These are phyloP conservation scores for Chrysanthemum seticuspe DNA, from an alignment of 129 eudicot species.

Conservation along the genomic window DNA sequence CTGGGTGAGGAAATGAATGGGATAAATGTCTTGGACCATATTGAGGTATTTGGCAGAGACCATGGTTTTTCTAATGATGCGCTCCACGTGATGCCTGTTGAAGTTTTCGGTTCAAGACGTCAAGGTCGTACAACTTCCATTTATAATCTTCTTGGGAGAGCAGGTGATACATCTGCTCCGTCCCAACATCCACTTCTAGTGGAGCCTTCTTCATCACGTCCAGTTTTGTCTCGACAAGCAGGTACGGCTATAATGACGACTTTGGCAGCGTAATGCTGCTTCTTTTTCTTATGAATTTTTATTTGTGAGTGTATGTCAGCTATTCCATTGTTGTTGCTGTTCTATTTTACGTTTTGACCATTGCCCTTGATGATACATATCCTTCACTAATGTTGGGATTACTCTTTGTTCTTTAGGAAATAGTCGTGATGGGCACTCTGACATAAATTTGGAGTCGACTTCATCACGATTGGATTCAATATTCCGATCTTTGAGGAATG, in stretches of 20 bases:
- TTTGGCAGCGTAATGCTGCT: too few relatives aligned
- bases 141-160: slow-evolving; percentile 84
- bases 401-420: slow-evolving; percentile 39
- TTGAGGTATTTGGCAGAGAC: slow-evolving; percentile 93
- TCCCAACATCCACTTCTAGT: slow-evolving; percentile 85
- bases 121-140: slow-evolving; percentile 97
- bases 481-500: slow-evolving; percentile 80
- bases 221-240: slow-evolving; percentile 59
- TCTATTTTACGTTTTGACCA: too few relatives aligned
- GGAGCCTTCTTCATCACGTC: slow-evolving; percentile 64
- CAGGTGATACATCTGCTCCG: slow-evolving; percentile 61
- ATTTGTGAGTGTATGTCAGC: not conserved
- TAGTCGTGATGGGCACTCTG: slow-evolving; percentile 54
- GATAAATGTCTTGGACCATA: slow-evolving; percentile 90
- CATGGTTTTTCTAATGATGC: slow-evolving; percentile 67
- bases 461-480: slow-evolving; percentile 79
- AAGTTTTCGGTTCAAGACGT: slow-evolving; percentile 89
- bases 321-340: too few relatives aligned
- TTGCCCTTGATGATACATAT: not conserved
- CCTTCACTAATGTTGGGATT: not conserved
- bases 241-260: slow-evolving; percentile 33
- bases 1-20: slow-evolving; percentile 92
- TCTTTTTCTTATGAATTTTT: too few relatives aligned
- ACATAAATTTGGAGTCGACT: slow-evolving; percentile 57
- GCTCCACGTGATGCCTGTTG: slow-evolving; percentile 97